Evolutionary conservation across 2,329 filamentous ascomycete genomes (phyloP).

Genomic region (Aureobasidium sp.): DNA sequence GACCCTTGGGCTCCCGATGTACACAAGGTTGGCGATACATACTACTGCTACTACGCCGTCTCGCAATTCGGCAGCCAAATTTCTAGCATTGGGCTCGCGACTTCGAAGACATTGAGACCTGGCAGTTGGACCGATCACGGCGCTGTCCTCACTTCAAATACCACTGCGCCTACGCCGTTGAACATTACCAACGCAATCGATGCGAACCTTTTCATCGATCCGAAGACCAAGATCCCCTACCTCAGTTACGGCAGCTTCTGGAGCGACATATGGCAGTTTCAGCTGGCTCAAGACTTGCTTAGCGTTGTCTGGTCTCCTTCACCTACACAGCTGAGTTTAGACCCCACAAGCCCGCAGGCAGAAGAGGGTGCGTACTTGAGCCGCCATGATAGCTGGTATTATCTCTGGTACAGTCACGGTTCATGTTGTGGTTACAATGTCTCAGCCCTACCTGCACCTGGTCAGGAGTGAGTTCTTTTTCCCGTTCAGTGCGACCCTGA

Average conservation of each 20-base stretch:
- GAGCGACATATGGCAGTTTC: conserved; percentile 55
- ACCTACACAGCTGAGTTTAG: conserved; percentile 44
- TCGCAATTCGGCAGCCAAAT: conserved; percentile 54
- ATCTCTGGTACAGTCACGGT: conserved; percentile 57
- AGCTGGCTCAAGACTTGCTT: conserved; percentile 36
- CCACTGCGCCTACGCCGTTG: conserved; percentile 20
- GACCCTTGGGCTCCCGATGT: conserved; percentile 53
- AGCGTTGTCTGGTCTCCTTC: conserved; percentile 49
- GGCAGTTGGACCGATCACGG: conserved; percentile 58
- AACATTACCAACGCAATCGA: conserved; percentile 48
- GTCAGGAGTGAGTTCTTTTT: conserved; percentile 47
- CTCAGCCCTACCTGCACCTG: conserved; percentile 42
- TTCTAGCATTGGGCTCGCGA: conserved; percentile 56
- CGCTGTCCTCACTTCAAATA: conserved; percentile 41
- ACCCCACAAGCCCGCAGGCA: conserved; percentile 44
- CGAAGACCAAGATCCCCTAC: conserved; percentile 36
- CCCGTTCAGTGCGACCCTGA: too few species aligned
- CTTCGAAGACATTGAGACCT: conserved; percentile 42
- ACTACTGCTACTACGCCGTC: conserved; percentile 60
- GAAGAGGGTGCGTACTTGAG: conserved; percentile 53
- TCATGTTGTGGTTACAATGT: conserved; percentile 54
- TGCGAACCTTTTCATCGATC: conserved; percentile 35
- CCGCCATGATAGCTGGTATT: conserved; percentile 52
- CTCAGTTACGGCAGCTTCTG: conserved; percentile 64
- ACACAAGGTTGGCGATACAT: conserved; percentile 47